These are phyloP conservation scores for Dictyostelium purpureum DNA, from an alignment of 78 protist species.

Conservation along the genomic window DNA sequence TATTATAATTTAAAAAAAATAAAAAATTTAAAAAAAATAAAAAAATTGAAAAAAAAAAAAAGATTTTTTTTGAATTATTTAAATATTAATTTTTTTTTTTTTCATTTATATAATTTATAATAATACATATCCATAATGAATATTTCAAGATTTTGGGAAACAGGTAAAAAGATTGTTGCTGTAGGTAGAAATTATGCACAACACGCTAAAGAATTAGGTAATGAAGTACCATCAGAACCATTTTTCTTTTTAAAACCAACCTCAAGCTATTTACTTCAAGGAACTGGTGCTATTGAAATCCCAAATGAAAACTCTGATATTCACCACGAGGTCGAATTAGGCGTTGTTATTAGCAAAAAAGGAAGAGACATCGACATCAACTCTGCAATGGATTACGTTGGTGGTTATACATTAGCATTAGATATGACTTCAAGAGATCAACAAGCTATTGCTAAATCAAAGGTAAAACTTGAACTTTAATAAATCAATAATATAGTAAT, in stretches of 20 bases:
- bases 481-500: no score
- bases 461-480: no score
- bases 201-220: conserved; percentile 85
- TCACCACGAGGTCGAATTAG: conserved; percentile 84
- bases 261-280: conserved; percentile 31
- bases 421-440: conserved; percentile 79
- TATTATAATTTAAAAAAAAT: no score
- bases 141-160: conserved; percentile 51
- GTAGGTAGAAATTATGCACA: conserved; percentile 79
- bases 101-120: no score
- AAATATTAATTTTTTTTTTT: no score
- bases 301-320: conserved; percentile 54
- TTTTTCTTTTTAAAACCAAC: conserved; percentile 85
- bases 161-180: conserved; percentile 82
- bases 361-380: conserved; percentile 53
- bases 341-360: conserved; percentile 72
- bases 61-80: no score
- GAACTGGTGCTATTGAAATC: conserved; percentile 55
- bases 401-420: conserved; percentile 77
- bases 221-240: conserved; percentile 81
- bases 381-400: conserved; percentile 75
- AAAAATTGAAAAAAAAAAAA: no score
- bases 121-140: no score
- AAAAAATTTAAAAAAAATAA: no score
- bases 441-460: conserved; percentile 52